These are phyloP conservation scores for Penicillium capsulatum DNA, from an alignment of 2,329 filamentous ascomycete species.

Conservation along the genomic window DNA sequence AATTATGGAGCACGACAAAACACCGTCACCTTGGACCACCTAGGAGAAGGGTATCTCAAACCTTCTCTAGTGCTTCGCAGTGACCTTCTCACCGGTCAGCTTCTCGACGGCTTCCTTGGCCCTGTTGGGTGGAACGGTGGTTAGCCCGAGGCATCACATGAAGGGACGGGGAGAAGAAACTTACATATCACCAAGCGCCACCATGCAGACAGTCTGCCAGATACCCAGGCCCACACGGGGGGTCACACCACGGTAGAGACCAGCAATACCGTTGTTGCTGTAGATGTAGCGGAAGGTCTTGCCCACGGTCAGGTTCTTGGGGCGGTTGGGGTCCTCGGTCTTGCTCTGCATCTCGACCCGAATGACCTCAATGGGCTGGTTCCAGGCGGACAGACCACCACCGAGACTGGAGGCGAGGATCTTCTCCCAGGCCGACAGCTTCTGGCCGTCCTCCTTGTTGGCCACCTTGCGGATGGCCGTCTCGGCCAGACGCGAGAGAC, in stretches of 20 bases:
- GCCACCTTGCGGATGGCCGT: conserved; percentile 74
- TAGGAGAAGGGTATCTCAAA: conserved; percentile 39
- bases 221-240: conserved; percentile 91
- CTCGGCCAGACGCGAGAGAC: conserved; percentile 87
- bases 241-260: conserved; percentile 91
- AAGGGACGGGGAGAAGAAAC: conserved; percentile 39
- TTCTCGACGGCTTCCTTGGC: conserved; percentile 64
- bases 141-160: conserved; percentile 33
- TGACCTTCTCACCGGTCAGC: conserved; percentile 60
- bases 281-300: conserved; percentile 85
- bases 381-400: conserved; percentile 95
- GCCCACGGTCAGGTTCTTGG: conserved; percentile 97
- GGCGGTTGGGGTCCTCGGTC: conserved; percentile 93
- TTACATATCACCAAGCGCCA: conserved; percentile 95
- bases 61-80: conserved; percentile 58
- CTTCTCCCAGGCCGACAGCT: conserved; percentile 79
- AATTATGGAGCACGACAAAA: conserved; percentile 7
- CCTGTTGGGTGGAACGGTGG: conserved; percentile 39
- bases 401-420: conserved; percentile 79
- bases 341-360: conserved; percentile 99
- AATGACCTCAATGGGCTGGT: conserved; percentile 99
- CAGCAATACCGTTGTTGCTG: conserved; percentile 77
- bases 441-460: conserved; percentile 73
- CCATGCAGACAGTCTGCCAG: conserved; percentile 99
- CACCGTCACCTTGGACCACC: conserved; percentile 8